Evolutionary conservation across 495 filamentous ascomycete genomes (phyloP), one percentile per base, ranked within the genome.

Genomic region (Neurospora sublineolata): DNA sequence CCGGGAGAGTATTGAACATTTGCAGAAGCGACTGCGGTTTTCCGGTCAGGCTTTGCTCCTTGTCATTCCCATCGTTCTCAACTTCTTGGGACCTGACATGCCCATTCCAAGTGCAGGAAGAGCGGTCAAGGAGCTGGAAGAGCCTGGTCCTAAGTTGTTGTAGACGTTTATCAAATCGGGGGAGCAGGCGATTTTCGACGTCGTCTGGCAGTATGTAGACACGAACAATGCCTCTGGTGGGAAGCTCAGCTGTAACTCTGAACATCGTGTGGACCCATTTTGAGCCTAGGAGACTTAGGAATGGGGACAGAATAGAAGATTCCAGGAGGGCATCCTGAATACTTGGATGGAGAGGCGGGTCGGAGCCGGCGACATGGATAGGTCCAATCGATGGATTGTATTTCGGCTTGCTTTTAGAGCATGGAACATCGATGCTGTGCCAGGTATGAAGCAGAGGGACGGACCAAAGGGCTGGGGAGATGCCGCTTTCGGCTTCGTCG

Each of bases 1-100:
- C 89, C 12, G 90, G 84, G 10, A 97, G 81, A 4, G 85, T 92
- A 81, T 97, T 98, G 82, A 96, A 98, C 73, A 97, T 87, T 72
- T 92, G 88, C 75, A 94, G 91, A 0, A 97, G 80, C 0, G 92
- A 93, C 14, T 72, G 72, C 0, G 52, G 27, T 16, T 64, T 64
- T 18, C 27, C 42, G 41, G 9, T 37, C 41, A 87, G 80, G 42
- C 88, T 82, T 7, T 90, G 83, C 1, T 68, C 42, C 14, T 68
- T 69, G 7, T 71, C 36, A 3, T 42, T 39, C 11, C 7, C 52
- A 12, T 67, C 20, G 36, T 10, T 69, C 23, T 68, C 20, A 1
- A 27, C 42, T 1, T 71, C 73, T 40, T 14, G 23, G 37, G 42
- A 37, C 10, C 68, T 37, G 37, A 72, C 33, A 33, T 74, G 37